These are phyloP conservation scores for Plasmodium vivax DNA, from an alignment of 169 alveolate species.

Conservation along the genomic window DNA sequence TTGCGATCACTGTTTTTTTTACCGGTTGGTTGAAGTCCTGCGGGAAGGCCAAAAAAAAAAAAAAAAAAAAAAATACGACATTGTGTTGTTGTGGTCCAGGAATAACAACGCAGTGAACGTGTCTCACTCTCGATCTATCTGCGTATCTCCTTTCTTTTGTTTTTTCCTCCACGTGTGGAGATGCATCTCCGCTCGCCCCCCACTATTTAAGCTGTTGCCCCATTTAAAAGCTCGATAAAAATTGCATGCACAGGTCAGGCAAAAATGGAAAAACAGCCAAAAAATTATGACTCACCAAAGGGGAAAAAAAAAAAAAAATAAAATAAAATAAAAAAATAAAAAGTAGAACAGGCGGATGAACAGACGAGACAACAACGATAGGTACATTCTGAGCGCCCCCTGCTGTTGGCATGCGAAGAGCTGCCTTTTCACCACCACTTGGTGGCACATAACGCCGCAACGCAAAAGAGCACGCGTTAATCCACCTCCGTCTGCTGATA, in stretches of 20 bases:
- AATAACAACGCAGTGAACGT: background rate
- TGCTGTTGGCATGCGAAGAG: background rate
- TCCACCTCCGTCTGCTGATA: background rate
- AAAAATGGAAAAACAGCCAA: background rate
- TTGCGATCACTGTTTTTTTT: slow-evolving; percentile 47
- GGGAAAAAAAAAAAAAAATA: background rate
- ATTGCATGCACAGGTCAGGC: background rate
- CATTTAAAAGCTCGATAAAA: background rate
- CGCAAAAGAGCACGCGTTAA: background rate
- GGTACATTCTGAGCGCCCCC: background rate
- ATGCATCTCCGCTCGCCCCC: background rate
- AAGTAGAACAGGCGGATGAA: background rate
- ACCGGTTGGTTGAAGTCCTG: slow-evolving; percentile 55
- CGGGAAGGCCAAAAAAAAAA: background rate
- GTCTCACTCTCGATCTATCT: background rate
- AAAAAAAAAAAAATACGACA: background rate
- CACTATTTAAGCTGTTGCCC: background rate
- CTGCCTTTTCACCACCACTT: background rate
- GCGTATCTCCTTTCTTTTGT: background rate
- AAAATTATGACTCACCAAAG: background rate
- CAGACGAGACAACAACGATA: background rate
- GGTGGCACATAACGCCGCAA: background rate
- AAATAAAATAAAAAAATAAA: background rate
- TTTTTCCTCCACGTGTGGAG: background rate
- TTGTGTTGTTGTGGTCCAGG: background rate